phyloP scores from a whole-genome alignment of 768 basidiomycete species.

The Cystobasidium tubakii region DNA sequence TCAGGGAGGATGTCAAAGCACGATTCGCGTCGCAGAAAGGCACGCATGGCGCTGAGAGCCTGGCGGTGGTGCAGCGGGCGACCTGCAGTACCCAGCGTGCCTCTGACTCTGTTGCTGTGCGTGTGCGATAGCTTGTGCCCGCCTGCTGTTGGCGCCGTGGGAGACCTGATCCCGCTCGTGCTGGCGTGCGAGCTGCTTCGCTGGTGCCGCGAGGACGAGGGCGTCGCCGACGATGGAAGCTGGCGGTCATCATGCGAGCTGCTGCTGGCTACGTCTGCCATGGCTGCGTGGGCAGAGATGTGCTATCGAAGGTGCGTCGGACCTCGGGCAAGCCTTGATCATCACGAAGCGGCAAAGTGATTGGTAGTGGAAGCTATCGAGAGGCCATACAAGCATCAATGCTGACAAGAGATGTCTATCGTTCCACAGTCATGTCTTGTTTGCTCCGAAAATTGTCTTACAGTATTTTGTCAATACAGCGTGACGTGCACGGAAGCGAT shows the following conservation, averaged over 20 bases:
- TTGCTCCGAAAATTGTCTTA: too few relatives aligned
- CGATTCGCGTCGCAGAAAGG: constrained; percentile 74
- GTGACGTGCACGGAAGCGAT: too few relatives aligned
- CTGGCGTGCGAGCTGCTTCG: constrained; percentile 10
- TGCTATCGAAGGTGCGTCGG: neutral
- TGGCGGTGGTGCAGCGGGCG: constrained; percentile 46
- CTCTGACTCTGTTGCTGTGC: constrained; percentile 1
- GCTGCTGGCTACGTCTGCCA: constrained; percentile 3
- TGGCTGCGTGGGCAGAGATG: neutral
- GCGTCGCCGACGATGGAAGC: neutral
- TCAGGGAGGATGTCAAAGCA: constrained; percentile 97
- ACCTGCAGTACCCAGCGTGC: constrained; percentile 25
- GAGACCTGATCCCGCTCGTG: neutral
- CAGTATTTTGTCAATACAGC: too few relatives aligned
- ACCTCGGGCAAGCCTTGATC: neutral
- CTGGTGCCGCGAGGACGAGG: neutral
- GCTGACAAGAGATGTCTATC: too few relatives aligned
- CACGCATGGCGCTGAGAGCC: constrained; percentile 59
- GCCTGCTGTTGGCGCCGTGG: neutral
- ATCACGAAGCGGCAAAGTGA: too few relatives aligned
- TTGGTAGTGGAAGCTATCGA: too few relatives aligned
- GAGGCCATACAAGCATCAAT: too few relatives aligned
- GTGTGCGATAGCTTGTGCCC: neutral
- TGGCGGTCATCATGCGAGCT: neutral
- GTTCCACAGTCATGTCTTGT: too few relatives aligned